Base-by-base conservation (phyloP, 2,329 filamentous ascomycete species). In the Exophiala dermatitidis region DNA sequence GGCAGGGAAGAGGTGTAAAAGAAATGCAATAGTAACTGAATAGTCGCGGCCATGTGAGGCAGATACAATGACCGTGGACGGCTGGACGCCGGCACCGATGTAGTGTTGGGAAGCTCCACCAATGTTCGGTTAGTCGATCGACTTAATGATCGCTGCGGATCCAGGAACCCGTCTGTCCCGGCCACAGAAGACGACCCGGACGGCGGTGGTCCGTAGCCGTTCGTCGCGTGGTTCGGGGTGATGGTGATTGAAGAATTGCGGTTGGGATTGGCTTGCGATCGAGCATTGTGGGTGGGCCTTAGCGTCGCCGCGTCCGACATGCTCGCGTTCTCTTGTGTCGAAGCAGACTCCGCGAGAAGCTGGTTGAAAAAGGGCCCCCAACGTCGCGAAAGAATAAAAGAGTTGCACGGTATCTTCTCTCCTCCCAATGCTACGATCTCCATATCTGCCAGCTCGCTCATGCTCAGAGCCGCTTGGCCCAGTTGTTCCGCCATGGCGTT, bases 291-390 rank as follows among this genome's bases (percentile, higher is more conserved):
- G 19, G 19, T 19, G 19, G 87, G 84, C 44, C 89, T 80, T 32
- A 95, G 71, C 0, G 89, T 93, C 30, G 83, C 79, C 0, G 85
- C 80, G 62, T 95, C 90, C 28, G 71, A 70, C 50, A 82, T 81
- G 52, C 61, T 71, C 8, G 38, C 51, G 28, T 36, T 58, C 49
- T 86, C 84, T 53, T 85, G 79, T 8, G 82, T 82, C 1, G 83
- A 77, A 3, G 78, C 77, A 41, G 87, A 88, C 69, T 96, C 90
- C 30, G 87, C 82, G 6, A 97, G 76, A 1, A 98, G 78, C 66
- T 95, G 88, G 52, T 95, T 89, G 71, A 98, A 97, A 67, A 95
- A 96, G 0, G 90, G 89, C 0, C 93, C 93, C 93, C 93, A 98
- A 66, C 93, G 79, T 30, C 89, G 81, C 6, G 87, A 85, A 10